Base-by-base conservation (phyloP, 1,284 basidiomycete species). In the Pseudozyma tsukubaensis region DNA sequence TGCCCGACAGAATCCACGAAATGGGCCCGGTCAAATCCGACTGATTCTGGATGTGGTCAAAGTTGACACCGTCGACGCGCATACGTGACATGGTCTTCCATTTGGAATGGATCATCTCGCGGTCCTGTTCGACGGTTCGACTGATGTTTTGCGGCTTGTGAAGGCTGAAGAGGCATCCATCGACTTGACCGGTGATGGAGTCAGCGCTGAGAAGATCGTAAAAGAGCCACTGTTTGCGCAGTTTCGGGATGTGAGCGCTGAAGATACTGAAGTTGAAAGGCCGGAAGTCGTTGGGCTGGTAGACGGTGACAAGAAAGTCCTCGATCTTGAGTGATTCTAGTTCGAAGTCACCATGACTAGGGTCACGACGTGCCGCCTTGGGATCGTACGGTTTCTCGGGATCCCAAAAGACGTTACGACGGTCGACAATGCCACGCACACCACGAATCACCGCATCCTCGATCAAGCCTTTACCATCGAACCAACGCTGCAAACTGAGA, bases 91-190 rank as follows among this genome's bases (percentile, higher is more conserved):
- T 94, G 59, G 93, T 89, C 42, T 91, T 91, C 91, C 92, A 94
- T 65, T 93, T 92, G 80, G 90, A 57, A 24, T 72, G 49, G 32
- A 50, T 70, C 53, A 64, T 62, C 58, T 78, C 73, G 36, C 70
- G 63, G 24, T 80, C 90, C 49, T 91, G 86, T 71, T 95, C 91
- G 49, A 90, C 93, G 5, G 93, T 95, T 69, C 93, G 88, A 5
- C 94, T 93, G 52, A 99, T 94, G 83, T 93, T 96, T 86, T 99
- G 96, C 9, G 96, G 96, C 83, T 92, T 93, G 85, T 99, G 96
- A 71, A 99, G 85, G 81, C 94, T 97, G 87, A 98, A 97, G 14
- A 99, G 84, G 81, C 97, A 99, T 79, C 97, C 97, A 84, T 99
- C 96, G 75, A 96, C 93, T 83, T 99, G 97, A 0, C 96, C 96